Evolutionary conservation across 2,329 filamentous ascomycete species (phyloP).

Genomic region (Ascochyta clinopodiicola): DNA sequence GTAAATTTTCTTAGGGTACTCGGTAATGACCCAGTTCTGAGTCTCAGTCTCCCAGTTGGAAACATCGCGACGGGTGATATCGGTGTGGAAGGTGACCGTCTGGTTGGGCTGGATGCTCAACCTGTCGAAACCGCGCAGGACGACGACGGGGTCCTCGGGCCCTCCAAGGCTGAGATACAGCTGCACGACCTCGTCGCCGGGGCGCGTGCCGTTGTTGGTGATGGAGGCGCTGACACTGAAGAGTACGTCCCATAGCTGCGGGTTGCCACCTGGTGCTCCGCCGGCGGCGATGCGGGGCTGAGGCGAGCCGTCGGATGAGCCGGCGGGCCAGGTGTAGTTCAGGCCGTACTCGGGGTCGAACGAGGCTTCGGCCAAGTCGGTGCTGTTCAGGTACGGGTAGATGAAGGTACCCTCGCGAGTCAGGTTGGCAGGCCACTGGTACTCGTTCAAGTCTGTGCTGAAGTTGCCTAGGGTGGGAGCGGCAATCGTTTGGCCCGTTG

Average conservation of each 20-base stretch:
- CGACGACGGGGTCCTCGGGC: slow-evolving; percentile 68
- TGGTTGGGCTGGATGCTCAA: slow-evolving; percentile 74
- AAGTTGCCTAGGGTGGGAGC: slow-evolving; percentile 71
- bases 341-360: slow-evolving; percentile 66
- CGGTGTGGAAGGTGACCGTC: slow-evolving; percentile 68
- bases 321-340: slow-evolving; percentile 64
- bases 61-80: slow-evolving; percentile 79
- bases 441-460: slow-evolving; percentile 68
- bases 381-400: slow-evolving; percentile 75
- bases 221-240: slow-evolving; percentile 73
- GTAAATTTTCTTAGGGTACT: slow-evolving; percentile 64
- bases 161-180: slow-evolving; percentile 81
- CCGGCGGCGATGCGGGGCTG: slow-evolving; percentile 69
- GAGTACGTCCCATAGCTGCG: slow-evolving; percentile 69
- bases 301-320: slow-evolving; percentile 62
- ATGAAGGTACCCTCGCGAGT: slow-evolving; percentile 64
- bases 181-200: slow-evolving; percentile 76
- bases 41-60: slow-evolving; percentile 80
- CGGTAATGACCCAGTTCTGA: slow-evolving; percentile 82
- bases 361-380: slow-evolving; percentile 64
- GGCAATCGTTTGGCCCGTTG: slow-evolving; percentile 65
- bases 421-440: slow-evolving; percentile 70
- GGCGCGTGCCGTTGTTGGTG: slow-evolving; percentile 71
- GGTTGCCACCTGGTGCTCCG: slow-evolving; percentile 67
- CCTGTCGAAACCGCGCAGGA: slow-evolving; percentile 82